A percentile compares a stretch with the other conserved stretches of the same genome.
These are phyloP conservation scores for Auriscalpium vulgare DNA, from an alignment of 768 basidiomycete species.

Conservation along the genomic window DNA sequence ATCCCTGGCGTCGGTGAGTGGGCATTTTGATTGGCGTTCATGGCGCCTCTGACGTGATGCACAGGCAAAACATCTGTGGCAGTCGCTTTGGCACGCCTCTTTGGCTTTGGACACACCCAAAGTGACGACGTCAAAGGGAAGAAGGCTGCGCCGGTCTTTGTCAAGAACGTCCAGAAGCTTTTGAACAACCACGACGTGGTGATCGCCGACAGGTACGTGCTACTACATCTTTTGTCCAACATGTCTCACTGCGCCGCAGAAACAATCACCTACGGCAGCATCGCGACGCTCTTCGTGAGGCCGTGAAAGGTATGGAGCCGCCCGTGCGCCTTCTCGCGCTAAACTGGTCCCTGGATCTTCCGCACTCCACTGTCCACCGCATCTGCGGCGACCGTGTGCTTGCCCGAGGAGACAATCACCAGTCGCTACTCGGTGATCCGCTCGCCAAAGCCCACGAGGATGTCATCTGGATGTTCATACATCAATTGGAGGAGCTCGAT, in stretches of 20 bases:
- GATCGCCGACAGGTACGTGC: constrained; percentile 81
- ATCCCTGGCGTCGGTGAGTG: constrained; percentile 86
- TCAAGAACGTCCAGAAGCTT: constrained; percentile 60
- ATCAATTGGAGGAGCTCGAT: constrained; percentile 50
- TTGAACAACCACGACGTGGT: constrained; percentile 67
- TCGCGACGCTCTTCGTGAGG: constrained; percentile 59
- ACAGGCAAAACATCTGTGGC: constrained; percentile 84
- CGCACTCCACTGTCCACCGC: constrained; percentile 57
- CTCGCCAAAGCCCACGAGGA: constrained; percentile 56
- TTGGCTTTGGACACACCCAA: constrained; percentile 86
- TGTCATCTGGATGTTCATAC: constrained; percentile 78
- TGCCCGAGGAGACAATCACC: constrained; percentile 76
- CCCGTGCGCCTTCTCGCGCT: constrained; percentile 75
- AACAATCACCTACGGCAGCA: constrained; percentile 89
- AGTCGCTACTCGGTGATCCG: constrained; percentile 60
- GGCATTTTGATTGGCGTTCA: not conserved
- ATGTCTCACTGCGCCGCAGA: constrained; percentile 26
- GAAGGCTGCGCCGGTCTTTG: constrained; percentile 60
- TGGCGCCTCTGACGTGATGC: not conserved
- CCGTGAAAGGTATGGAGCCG: constrained; percentile 33
- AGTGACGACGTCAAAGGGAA: constrained; percentile 83
- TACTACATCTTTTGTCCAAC: not conserved
- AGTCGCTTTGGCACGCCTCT: constrained; percentile 71
- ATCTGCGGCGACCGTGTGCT: constrained; percentile 73
- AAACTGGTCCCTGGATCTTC: constrained; percentile 58